Evolutionary conservation across 2,329 filamentous ascomycete species (phyloP), one percentile per base, ranked within the genome.

Genomic region (Akanthomyces uredinophilus): DNA sequence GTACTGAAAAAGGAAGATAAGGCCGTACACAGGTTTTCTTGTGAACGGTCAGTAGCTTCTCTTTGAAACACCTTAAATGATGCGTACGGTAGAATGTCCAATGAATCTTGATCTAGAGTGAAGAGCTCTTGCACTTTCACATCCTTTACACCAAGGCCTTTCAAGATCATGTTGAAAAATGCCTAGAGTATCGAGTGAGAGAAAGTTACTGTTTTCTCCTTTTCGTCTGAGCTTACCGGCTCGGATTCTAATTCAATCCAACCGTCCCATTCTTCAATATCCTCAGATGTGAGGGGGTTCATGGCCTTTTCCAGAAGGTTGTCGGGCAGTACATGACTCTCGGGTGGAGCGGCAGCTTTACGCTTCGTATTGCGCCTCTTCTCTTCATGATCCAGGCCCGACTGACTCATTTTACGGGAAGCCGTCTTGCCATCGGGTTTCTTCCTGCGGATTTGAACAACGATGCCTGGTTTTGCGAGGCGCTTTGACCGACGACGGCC

Each of bases 231-330:
- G 71, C 84, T 75, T 75, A 92, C 91, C 8, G 93, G 93, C 65
- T 97, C 92, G 7, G 92, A 96, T 74, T 96, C 92, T 55, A 98
- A 82, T 70, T 97, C 92, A 63, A 88, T 83, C 86, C 89, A 94
- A 27, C 89, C 88, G 55, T 84, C 80, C 86, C 88, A 92, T 35
- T 81, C 79, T 29, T 81, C 74, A 27, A 82, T 79, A 67, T 90
- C 86, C 35, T 81, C 73, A 6, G 74, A 69, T 4, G 75, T 76
- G 62, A 84, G 77, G 13, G 80, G 79, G 43, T 74, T 75, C 61
- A 86, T 72, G 1, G 80, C 72, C 47, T 79, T 75, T 10, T 77
- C 73, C 32, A 83, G 73, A 2, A 82, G 71, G n/a, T 79, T 71
- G 5, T 77, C 77, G 0, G 71, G 69, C 1, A 74, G 62, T 27